Percentiles rank a stretch among this genome's conserved stretches.
These are phyloP conservation scores for Gonapodya sp. DNA, from an alignment of 192 early-diverging fungal genomes.

Conservation along the genomic window DNA sequence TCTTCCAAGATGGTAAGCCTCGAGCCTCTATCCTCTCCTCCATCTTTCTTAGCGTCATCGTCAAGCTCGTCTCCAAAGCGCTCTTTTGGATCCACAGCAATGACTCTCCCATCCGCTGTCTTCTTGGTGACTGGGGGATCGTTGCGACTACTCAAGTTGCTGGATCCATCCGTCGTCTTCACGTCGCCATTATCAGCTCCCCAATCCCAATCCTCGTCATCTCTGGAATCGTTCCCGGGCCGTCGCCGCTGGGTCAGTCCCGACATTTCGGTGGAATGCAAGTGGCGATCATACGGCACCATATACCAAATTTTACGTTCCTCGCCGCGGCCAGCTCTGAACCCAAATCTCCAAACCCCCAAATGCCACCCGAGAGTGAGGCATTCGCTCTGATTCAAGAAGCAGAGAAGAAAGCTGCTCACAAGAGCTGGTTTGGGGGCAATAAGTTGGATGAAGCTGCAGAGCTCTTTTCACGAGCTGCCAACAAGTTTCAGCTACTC, in stretches of 20 bases:
- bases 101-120: background rate
- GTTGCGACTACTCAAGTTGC: background rate
- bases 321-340: too few species aligned
- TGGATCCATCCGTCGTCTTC: background rate
- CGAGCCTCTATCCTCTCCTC: background rate
- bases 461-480: constrained; percentile 85
- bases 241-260: background rate
- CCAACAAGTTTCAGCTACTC: constrained; percentile 84
- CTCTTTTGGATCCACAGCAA: constrained; percentile 10
- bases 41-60: constrained; percentile 19
- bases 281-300: background rate
- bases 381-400: constrained; percentile 13
- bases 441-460: constrained; percentile 92
- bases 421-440: constrained; percentile 51
- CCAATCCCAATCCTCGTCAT: background rate
- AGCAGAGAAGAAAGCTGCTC: constrained; percentile 60
- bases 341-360: background rate
- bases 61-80: constrained; percentile 25
- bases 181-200: background rate
- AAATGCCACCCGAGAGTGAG: background rate
- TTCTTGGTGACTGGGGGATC: background rate
- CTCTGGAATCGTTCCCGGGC: background rate
- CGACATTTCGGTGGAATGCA: background rate
- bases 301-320: too few species aligned
- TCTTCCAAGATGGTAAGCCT: constrained; percentile 93